Evolutionary conservation across 129 eudicot genomes (phyloP), one percentile per base, ranked within the genome.

Genomic region (Silybum marianum): DNA sequence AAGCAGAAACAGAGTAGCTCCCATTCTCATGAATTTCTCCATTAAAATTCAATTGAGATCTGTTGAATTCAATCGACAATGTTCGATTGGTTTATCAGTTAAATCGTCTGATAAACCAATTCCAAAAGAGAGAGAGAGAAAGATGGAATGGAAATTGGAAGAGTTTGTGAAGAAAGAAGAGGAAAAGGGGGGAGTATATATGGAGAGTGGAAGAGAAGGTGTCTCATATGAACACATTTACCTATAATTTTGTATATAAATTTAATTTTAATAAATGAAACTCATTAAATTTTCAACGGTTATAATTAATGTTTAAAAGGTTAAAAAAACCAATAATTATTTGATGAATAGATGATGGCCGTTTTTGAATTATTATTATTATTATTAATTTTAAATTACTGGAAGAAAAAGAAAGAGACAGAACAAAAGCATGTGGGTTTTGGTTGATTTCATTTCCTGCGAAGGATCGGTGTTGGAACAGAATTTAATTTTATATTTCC

Each of bases 401-500:
- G 6, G 36, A 13, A 12, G 66, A 67, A 60, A 60, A 26, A 58
- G 71, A 72, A 71, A 67, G 83, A 86, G 83, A 84, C 67, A 77
- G 90, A 14, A 89, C 89, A 80, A 82, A 74, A 82, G 77, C 91
- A 90, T 90, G 94, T 90, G 94, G 79, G 83, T 72, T 77, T 86
- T 86, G 87, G 82, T 82, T 78, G 90, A 75, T 78, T 78, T 34
- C 78, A 71, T 86, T 78, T 86, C 73, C 84, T 77, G 69, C 32
- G 81, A 84, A 80, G 72, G 83, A 87, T 89, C 87, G 88, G 89
- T 84, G 87, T 78, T 44, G 86, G 82, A 44, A 26, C 74, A 67
- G 18, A 54, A 62, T 54, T 80, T 23, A 51, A 68, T 39, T 69
- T 11, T 44, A 82, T 71, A 25, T 38, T 21, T 72, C 26, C 12